Conservation (phyloP, 129 eudicot genomes). For the Erigeron canadensis region DNA sequence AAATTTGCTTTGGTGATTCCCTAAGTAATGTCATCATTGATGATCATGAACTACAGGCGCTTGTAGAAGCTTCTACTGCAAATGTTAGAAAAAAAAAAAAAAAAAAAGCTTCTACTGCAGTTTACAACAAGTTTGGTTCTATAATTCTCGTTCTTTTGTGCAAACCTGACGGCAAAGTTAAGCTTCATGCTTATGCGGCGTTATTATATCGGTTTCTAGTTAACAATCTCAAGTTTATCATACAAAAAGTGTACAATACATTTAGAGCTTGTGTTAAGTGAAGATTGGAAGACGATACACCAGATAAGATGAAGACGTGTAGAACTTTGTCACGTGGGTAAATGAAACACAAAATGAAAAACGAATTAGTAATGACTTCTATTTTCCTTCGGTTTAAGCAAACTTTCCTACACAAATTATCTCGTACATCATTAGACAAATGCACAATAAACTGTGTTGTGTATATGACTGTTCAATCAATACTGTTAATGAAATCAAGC, state of each 20-base stretch:
- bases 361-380: too few relatives aligned
- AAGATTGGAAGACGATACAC: too few relatives aligned
- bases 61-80: conserved; percentile 9
- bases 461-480: too few relatives aligned
- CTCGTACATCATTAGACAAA: too few relatives aligned
- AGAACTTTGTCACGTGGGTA: too few relatives aligned
- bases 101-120: conserved; percentile 16
- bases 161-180: conserved; percentile 58
- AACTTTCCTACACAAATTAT: too few relatives aligned
- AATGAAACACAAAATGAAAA: too few relatives aligned
- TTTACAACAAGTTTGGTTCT: conserved; percentile 43
- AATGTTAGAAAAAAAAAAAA: too few relatives aligned
- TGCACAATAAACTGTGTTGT: too few relatives aligned
- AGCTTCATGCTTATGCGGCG: conserved; percentile 45
- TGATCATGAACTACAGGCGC: conserved; percentile 17
- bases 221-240: conserved; percentile 61
- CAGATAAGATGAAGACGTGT: too few relatives aligned
- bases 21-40: conserved; percentile 39
- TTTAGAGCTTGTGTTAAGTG: conserved; percentile 54
- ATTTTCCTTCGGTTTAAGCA: too few relatives aligned
- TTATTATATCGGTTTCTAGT: conserved; percentile 54
- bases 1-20: conserved; percentile 20
- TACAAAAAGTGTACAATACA: conserved; percentile 54
- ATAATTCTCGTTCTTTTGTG: conserved; percentile 52
- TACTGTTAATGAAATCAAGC: too few relatives aligned